A percentile compares a stretch with the other conserved stretches of the same genome.
These are phyloP conservation scores for Sisymbrium irio DNA, from an alignment of 345 rosid genomes.

Conservation along the genomic window DNA sequence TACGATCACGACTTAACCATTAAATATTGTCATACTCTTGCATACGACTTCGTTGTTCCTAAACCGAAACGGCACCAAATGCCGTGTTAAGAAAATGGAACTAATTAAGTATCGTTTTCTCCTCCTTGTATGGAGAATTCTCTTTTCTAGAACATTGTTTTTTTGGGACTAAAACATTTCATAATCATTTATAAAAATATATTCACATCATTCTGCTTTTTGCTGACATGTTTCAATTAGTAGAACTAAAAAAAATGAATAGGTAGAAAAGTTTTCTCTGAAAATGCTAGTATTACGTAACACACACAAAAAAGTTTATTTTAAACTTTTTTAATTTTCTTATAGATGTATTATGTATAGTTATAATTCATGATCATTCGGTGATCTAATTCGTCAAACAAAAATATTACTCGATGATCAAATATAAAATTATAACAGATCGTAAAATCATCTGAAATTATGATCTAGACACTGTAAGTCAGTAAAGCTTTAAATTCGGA, in stretches of 20 bases:
- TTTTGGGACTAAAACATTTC: background rate
- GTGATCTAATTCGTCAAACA: background rate
- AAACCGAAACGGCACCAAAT: constrained; percentile 16
- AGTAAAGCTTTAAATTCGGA: background rate
- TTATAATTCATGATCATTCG: background rate
- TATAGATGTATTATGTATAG: background rate
- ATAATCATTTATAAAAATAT: background rate
- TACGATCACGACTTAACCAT: constrained; percentile 21
- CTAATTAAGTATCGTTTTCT: background rate
- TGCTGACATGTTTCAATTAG: background rate
- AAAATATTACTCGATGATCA: background rate
- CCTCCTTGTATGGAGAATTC: background rate
- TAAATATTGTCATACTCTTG: constrained; percentile 23
- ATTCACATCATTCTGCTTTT: background rate
- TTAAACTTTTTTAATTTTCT: too few species aligned
- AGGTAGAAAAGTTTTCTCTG: too few species aligned
- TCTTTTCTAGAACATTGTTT: background rate
- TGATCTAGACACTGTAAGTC: background rate
- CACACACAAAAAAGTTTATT: too few species aligned
- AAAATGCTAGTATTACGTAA: too few species aligned
- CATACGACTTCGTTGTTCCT: constrained; percentile 15
- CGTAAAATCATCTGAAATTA: background rate
- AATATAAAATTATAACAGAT: background rate
- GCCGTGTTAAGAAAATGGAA: constrained; percentile 8
- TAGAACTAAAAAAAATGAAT: too few species aligned